Conservation (phyloP, 2,329 filamentous ascomycete species). For the Ramularia collo-cygni region DNA sequence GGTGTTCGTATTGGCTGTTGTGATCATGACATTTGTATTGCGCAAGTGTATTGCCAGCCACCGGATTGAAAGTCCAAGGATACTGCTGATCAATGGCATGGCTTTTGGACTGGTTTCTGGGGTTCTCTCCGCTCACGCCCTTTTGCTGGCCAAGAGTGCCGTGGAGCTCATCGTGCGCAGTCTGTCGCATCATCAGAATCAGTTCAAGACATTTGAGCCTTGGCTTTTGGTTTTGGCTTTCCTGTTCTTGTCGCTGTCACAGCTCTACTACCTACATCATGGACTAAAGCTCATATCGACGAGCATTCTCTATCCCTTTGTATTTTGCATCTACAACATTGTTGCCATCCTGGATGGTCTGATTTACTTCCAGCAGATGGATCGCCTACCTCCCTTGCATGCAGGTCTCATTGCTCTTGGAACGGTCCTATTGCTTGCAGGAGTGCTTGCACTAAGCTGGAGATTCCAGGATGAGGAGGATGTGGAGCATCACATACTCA, state of each 20-base stretch:
- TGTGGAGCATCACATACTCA: conserved; percentile 41
- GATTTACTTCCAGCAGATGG: conserved; percentile 90
- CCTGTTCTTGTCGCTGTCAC: conserved; percentile 72
- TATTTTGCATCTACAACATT: conserved; percentile 99
- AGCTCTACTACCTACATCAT: conserved; percentile 91
- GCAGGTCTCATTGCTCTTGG: conserved; percentile 79
- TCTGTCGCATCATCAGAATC: conserved; percentile 75
- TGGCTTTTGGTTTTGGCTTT: conserved; percentile 85
- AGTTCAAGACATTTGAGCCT: conserved; percentile 92
- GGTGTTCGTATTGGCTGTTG: conserved; percentile 62
- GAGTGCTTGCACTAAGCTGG: conserved; percentile 90
- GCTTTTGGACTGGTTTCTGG: conserved; percentile 82
- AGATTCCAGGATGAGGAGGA: conserved; percentile 67
- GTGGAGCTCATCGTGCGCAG: conserved; percentile 90
- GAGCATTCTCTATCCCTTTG: conserved; percentile 89
- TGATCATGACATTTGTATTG: conserved; percentile 51
- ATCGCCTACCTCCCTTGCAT: conserved; percentile 66
- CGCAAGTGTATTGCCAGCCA: conserved; percentile 24
- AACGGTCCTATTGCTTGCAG: conserved; percentile 75
- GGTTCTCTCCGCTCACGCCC: conserved; percentile 85
- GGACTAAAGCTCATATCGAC: conserved; percentile 93
- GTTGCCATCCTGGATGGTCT: conserved; percentile 94
- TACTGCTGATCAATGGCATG: conserved; percentile 69
- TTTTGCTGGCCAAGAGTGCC: conserved; percentile 91
- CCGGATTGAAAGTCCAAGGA: conserved; percentile 28